Evolutionary conservation across 176 grass and related monocot genomes (phyloP).

Genomic region (Carex parvula): DNA sequence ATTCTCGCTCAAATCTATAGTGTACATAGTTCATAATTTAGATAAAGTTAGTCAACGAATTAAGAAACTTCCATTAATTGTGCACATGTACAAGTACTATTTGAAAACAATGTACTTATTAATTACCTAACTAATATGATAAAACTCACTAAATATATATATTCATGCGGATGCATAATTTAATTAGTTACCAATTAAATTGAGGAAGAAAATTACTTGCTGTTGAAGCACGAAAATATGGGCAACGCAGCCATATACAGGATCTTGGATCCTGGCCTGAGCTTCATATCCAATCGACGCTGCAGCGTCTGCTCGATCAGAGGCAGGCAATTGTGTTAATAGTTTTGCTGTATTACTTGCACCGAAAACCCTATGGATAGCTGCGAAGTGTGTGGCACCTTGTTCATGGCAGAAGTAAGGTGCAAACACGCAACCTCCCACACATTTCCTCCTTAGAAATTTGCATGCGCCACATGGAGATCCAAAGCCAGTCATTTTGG

Average conservation of each 20-base stretch:
- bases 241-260: constrained; percentile 59
- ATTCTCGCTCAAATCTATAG: not conserved
- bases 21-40: not conserved
- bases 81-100: not conserved
- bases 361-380: constrained; percentile 53
- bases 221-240: constrained; percentile 62
- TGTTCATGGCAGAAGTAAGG: constrained; percentile 45
- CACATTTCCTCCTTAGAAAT: constrained; percentile 40
- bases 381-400: constrained; percentile 43
- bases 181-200: too few species aligned
- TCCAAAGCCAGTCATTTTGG: constrained; percentile 18
- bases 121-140: not conserved
- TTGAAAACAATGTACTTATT: not conserved
- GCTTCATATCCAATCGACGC: constrained; percentile 61
- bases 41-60: not conserved
- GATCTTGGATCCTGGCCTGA: constrained; percentile 57
- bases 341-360: constrained; percentile 49
- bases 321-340: constrained; percentile 36
- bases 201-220: constrained; percentile 28
- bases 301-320: constrained; percentile 53
- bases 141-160: not conserved
- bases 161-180: not conserved
- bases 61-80: not conserved
- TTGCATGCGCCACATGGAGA: constrained; percentile 46
- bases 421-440: constrained; percentile 40